These are phyloP conservation scores for Aquilaria yunnanensis DNA, from an alignment of 345 rosid genomes.

Conservation along the genomic window DNA sequence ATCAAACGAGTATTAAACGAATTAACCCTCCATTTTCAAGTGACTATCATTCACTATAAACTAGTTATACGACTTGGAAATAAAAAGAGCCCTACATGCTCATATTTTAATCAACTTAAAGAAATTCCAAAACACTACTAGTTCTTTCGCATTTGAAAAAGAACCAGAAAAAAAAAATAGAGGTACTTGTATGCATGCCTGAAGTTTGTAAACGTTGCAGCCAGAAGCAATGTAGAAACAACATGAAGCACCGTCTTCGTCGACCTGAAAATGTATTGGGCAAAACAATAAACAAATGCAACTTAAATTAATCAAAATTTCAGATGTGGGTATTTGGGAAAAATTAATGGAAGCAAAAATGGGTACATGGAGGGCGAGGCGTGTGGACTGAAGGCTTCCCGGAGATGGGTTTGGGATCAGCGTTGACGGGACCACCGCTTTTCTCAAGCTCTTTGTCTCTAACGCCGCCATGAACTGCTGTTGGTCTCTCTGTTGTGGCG, in stretches of 20 bases:
- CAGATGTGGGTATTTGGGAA: too few species aligned
- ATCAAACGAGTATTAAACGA: too few species aligned
- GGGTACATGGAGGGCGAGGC: constrained; percentile 58
- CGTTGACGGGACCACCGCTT: constrained; percentile 43
- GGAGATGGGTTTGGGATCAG: constrained; percentile 54
- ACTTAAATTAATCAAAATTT: too few species aligned
- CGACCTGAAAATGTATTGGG: constrained; percentile 22
- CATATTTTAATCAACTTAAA: too few species aligned
- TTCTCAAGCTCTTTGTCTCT: constrained; percentile 44
- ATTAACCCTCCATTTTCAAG: too few species aligned
- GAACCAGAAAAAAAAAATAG: not conserved
- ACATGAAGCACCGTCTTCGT: constrained; percentile 38
- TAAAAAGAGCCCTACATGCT: too few species aligned
- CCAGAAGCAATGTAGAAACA: constrained; percentile 66
- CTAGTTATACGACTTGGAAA: too few species aligned
- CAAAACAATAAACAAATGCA: not conserved
- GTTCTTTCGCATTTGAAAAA: too few species aligned
- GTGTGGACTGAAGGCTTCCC: constrained; percentile 55
- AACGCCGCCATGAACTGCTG: constrained; percentile 14
- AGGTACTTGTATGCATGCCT: constrained; percentile 16
- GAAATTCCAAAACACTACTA: too few species aligned
- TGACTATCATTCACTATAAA: too few species aligned
- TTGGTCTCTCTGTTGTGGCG: constrained; percentile 4
- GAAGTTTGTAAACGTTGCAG: constrained; percentile 41
- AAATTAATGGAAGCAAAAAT: not conserved